Percentiles rank a stretch among this genome's conserved stretches.
Conservation (phyloP, 306 rosid species). For the Lupinus albus region DNA sequence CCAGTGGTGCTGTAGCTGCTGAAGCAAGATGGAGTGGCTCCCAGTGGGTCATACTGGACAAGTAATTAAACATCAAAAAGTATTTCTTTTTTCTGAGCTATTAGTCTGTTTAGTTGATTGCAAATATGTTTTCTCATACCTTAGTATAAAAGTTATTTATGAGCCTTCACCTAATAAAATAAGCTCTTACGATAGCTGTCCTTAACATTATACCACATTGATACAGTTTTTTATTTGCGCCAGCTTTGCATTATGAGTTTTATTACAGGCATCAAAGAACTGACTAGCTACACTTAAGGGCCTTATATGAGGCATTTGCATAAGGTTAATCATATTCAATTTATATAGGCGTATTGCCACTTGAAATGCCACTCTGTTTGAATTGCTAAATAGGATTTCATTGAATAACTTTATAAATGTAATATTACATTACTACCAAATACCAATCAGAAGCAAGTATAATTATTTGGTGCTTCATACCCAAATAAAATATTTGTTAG, state of each 20-base stretch:
- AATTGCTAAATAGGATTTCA: constrained; percentile 15
- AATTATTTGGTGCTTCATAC: constrained; percentile 19
- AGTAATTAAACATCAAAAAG: constrained; percentile 80
- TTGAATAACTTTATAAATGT: constrained; percentile 19
- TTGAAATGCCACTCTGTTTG: background rate
- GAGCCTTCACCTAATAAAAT: too few species aligned
- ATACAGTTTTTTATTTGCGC: background rate
- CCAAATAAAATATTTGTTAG: constrained; percentile 6
- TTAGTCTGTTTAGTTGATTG: constrained; percentile 41
- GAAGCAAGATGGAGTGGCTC: constrained; percentile 85
- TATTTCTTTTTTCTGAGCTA: constrained; percentile 72
- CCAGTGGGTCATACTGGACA: constrained; percentile 98
- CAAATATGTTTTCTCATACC: constrained; percentile 21
- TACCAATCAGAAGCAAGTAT: constrained; percentile 25
- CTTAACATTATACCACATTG: background rate
- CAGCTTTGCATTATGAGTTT: constrained; percentile 13
- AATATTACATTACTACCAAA: constrained; percentile 4
- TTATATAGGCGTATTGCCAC: constrained; percentile 1
- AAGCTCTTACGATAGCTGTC: background rate
- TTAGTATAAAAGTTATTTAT: background rate
- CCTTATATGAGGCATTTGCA: background rate
- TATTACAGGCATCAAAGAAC: constrained; percentile 9
- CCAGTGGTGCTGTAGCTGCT: constrained; percentile 80
- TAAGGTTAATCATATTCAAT: constrained; percentile 32
- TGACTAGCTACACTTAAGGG: constrained; percentile 23